A percentile compares a stretch with the other conserved stretches of the same genome.
Evolutionary conservation across 208 protist genomes (phyloP).

Genomic region (Leishmania arabica): DNA sequence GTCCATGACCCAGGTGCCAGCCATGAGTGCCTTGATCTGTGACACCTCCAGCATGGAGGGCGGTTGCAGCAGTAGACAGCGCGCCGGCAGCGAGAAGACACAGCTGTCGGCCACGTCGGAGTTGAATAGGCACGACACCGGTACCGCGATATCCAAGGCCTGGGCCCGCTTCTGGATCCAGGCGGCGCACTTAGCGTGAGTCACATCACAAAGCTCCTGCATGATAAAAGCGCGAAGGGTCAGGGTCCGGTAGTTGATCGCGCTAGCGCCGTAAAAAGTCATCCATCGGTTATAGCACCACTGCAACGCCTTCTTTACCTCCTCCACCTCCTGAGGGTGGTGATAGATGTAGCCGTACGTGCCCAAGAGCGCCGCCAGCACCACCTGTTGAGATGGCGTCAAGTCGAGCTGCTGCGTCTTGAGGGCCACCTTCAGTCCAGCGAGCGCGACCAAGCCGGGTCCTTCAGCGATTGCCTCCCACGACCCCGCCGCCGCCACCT

Average conservation of each 20-base stretch:
- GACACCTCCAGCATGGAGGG: conserved; percentile 38
- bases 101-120: conserved; percentile 17
- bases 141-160: conserved; percentile 49
- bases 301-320: conserved; percentile 45
- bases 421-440: conserved; percentile 26
- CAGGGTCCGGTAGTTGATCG: conserved; percentile 47
- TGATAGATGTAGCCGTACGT: conserved; percentile 66
- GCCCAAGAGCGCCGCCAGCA: conserved; percentile 46
- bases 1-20: conserved; percentile 52
- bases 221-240: conserved; percentile 60
- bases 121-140: conserved; percentile 22
- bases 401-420: conserved; percentile 39
- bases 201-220: conserved; percentile 46
- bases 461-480: conserved; percentile 48
- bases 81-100: conserved; percentile 24
- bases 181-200: conserved; percentile 36
- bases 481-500: conserved; percentile 25
- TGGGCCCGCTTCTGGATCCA: conserved; percentile 31
- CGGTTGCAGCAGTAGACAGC: conserved; percentile 18
- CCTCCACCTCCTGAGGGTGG: conserved; percentile 24
- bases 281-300: conserved; percentile 67
- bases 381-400: conserved; percentile 40
- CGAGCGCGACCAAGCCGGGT: conserved; percentile 37
- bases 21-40: conserved; percentile 47
- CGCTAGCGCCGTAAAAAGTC: conserved; percentile 37